Conservation (phyloP, 176 grass and related monocot species). For the Oryza punctata region DNA sequence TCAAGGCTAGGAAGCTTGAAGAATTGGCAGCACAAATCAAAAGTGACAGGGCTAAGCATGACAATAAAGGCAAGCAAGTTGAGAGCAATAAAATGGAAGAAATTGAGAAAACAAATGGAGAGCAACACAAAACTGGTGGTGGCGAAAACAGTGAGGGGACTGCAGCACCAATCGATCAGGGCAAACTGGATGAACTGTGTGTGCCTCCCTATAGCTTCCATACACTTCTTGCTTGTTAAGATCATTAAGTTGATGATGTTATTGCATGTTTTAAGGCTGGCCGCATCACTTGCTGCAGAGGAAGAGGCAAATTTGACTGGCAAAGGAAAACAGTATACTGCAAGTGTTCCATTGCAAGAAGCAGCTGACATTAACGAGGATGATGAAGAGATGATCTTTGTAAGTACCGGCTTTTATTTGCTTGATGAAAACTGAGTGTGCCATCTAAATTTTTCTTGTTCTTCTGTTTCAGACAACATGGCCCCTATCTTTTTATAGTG, state of each 20-base stretch:
- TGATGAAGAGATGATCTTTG: slow-evolving; percentile 80
- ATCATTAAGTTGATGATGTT: slow-evolving; percentile 33
- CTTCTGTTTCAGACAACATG: not conserved
- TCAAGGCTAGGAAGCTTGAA: slow-evolving; percentile 91
- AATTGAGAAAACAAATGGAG: slow-evolving; percentile 22
- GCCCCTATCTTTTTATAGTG: slow-evolving; percentile 5
- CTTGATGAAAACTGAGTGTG: not conserved
- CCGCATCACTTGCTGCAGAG: slow-evolving; percentile 91
- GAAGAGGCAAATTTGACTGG: slow-evolving; percentile 53
- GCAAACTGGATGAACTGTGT: slow-evolving; percentile 92
- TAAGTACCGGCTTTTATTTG: slow-evolving; percentile 38
- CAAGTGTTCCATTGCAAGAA: slow-evolving; percentile 46
- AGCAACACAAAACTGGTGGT: slow-evolving; percentile 27
- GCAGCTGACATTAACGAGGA: slow-evolving; percentile 57
- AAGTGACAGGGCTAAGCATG: slow-evolving; percentile 58
- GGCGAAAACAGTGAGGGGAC: slow-evolving; percentile 22
- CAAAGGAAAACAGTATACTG: slow-evolving; percentile 35
- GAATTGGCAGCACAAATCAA: slow-evolving; percentile 84
- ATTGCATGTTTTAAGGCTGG: slow-evolving; percentile 59
- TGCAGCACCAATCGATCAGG: slow-evolving; percentile 41
- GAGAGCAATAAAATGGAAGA: slow-evolving; percentile 30
- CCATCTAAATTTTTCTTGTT: not conserved
- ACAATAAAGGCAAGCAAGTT: slow-evolving; percentile 58
- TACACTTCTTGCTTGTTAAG: slow-evolving; percentile 25
- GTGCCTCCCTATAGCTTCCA: slow-evolving; percentile 31